Percentiles rank a stretch among this genome's conserved stretches.
Evolutionary conservation across 352 stramenopile genomes (phyloP).

Genomic region (Plasmopara halstedii): DNA sequence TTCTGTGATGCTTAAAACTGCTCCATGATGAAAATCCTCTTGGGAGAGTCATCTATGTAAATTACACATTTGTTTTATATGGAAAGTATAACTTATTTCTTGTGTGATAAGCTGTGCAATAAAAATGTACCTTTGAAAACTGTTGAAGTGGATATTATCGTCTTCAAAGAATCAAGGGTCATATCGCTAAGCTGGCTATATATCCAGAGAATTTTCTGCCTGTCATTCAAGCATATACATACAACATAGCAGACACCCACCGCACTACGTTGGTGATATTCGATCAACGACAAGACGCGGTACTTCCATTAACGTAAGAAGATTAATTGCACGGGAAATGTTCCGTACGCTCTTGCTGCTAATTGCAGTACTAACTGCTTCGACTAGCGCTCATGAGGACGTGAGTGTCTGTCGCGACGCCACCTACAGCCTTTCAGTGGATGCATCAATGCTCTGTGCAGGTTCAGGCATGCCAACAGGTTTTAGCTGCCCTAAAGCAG

Average conservation of each 20-base stretch:
- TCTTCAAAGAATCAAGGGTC: too few relatives aligned
- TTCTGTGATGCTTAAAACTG: too few relatives aligned
- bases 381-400: slow-evolving; percentile 8
- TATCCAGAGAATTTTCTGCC: too few relatives aligned
- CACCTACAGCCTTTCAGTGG: slow-evolving; percentile 27
- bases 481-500: slow-evolving; percentile 24
- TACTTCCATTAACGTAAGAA: neutral
- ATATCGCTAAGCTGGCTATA: too few relatives aligned
- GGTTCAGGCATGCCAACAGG: slow-evolving; percentile 27
- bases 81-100: too few relatives aligned
- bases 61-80: too few relatives aligned
- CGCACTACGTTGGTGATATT: too few relatives aligned
- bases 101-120: too few relatives aligned
- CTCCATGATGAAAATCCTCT: too few relatives aligned
- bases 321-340: neutral
- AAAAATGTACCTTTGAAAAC: too few relatives aligned
- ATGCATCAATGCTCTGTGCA: slow-evolving; percentile 21
- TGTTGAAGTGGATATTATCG: too few relatives aligned
- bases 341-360: slow-evolving; percentile 9
- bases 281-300: neutral
- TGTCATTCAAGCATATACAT: neutral
- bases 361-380: slow-evolving; percentile 1
- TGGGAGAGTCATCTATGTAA: too few relatives aligned
- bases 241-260: neutral
- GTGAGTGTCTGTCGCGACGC: slow-evolving; percentile 43